These are phyloP conservation scores for Aureobasidium mangrovei DNA, from an alignment of 2,329 filamentous ascomycete genomes.

Conservation along the genomic window DNA sequence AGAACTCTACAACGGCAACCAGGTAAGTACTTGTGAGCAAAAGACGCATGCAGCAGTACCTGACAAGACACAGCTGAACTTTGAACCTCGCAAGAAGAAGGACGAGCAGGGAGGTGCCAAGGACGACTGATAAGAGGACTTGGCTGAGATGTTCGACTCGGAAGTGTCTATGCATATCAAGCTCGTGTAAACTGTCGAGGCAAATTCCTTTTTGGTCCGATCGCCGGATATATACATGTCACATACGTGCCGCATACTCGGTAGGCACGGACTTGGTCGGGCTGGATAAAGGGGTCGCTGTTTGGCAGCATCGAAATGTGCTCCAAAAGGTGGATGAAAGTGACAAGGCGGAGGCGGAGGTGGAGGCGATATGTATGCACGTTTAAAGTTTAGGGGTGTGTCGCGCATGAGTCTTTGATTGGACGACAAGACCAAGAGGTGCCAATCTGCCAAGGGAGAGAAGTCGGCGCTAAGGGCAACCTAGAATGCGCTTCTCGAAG, in stretches of 20 bases:
- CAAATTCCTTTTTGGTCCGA: too few species aligned
- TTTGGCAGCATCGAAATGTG: too few species aligned
- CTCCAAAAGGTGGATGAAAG: too few species aligned
- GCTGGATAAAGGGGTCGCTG: too few species aligned
- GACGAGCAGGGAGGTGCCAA: slow-evolving; percentile 44
- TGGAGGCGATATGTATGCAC: background rate
- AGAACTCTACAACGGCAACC: slow-evolving; percentile 87
- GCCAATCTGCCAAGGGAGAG: background rate
- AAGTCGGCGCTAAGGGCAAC: too few species aligned
- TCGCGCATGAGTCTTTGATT: background rate
- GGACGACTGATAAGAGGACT: slow-evolving; percentile 9
- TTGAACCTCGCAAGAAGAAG: slow-evolving; percentile 51
- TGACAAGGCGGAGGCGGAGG: background rate
- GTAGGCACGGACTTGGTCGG: too few species aligned
- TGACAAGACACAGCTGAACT: slow-evolving; percentile 48
- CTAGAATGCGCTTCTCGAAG: too few species aligned
- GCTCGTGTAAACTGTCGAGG: too few species aligned
- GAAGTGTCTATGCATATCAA: too few species aligned
- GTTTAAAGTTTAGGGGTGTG: background rate
- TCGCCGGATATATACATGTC: too few species aligned
- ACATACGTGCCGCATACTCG: too few species aligned
- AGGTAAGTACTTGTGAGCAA: slow-evolving; percentile 45
- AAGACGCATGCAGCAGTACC: background rate
- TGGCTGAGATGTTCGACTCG: too few species aligned
- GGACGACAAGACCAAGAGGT: background rate